A percentile compares a stretch with the other conserved stretches of the same genome.
phyloP scores from a whole-genome alignment of 2,329 filamentous ascomycete species.

The Blastomyces parvus region DNA sequence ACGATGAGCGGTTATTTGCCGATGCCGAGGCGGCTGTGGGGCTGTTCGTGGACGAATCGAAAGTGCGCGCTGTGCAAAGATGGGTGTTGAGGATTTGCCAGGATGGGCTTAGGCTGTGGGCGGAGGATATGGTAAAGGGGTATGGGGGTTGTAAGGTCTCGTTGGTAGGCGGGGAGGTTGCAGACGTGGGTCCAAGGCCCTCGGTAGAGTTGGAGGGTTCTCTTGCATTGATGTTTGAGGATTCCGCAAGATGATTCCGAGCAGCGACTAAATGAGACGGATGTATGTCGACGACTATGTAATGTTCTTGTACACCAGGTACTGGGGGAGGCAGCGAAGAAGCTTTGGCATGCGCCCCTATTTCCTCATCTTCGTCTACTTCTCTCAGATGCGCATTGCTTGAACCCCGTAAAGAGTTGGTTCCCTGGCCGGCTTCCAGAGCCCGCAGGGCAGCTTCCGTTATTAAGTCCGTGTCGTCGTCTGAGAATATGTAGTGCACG shows the following conservation, averaged over 20 bases:
- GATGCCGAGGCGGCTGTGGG: constrained; percentile 41
- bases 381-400: constrained; percentile 14
- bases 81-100: constrained; percentile 57
- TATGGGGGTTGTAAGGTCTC: constrained; percentile 43
- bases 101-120: constrained; percentile 61
- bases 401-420: constrained; percentile 20
- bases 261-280: constrained; percentile 18
- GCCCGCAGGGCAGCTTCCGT: constrained; percentile 54
- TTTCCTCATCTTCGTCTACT: constrained; percentile 4
- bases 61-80: constrained; percentile 53
- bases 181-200: constrained; percentile 16
- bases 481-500: constrained; percentile 85
- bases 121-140: constrained; percentile 50
- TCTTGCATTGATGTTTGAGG: constrained; percentile 21
- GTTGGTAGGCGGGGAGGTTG: constrained; percentile 30
- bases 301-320: constrained; percentile 44
- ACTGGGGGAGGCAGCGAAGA: constrained; percentile 39
- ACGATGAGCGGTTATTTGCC: constrained; percentile 28
- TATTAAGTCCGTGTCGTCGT: constrained; percentile 74
- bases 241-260: constrained; percentile 14
- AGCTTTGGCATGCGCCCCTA: constrained; percentile 16
- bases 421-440: constrained; percentile 39
- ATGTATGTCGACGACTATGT: constrained; percentile 48
- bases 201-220: constrained; percentile 25
- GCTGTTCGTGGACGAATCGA: constrained; percentile 38